Evolutionary conservation across 306 rosid species (phyloP), one percentile per base, ranked within the genome.

Genomic region (Crotalaria pallida): DNA sequence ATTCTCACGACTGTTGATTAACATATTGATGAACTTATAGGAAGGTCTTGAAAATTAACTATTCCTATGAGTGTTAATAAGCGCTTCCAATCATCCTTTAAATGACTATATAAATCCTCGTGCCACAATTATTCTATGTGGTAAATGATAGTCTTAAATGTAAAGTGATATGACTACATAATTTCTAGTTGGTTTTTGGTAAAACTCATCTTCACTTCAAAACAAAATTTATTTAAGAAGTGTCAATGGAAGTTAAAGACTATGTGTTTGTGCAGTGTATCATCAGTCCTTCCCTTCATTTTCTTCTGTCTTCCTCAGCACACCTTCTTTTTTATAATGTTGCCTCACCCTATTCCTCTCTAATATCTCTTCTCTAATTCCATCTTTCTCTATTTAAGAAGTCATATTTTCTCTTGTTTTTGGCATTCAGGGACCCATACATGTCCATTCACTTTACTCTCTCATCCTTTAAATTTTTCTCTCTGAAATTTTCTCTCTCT

Each of bases 201-300:
- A n/a, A n/a, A n/a, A n/a, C n/a, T n/a, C n/a, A n/a, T n/a, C 65
- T 33, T 51, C 47, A 11, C 36, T 47, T 6, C 19, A 59, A 75
- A 29, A 61, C 56, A 36, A 52, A 45, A 7, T 44, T 59, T 23
- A 53, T 71, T 74, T 5, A 62, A 60, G 56, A 76, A 41, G 29
- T 22, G 22, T 38, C 82, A 58, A 64, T 63, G 70, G 73, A 80
- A 72, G 79, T 81, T 81, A 71, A 74, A 67, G 58, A 23, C 40
- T 68, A 47, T 66, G 56, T 65, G 52, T 58, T 40, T 24, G 17
- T 65, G 2, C 73, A 41, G 15, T 44, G 69, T 3, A 29, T 53
- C n/a, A n/a, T n/a, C 47, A 67, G 15, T 17, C 16, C 5, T 50
- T 4, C 24, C 40, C 3, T 52, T 33, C 81, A 12, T 51, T 9